A percentile compares a stretch with the other conserved stretches of the same genome.
Evolutionary conservation across 331 rosid species (phyloP).

Genomic region (Acacia pycnantha): DNA sequence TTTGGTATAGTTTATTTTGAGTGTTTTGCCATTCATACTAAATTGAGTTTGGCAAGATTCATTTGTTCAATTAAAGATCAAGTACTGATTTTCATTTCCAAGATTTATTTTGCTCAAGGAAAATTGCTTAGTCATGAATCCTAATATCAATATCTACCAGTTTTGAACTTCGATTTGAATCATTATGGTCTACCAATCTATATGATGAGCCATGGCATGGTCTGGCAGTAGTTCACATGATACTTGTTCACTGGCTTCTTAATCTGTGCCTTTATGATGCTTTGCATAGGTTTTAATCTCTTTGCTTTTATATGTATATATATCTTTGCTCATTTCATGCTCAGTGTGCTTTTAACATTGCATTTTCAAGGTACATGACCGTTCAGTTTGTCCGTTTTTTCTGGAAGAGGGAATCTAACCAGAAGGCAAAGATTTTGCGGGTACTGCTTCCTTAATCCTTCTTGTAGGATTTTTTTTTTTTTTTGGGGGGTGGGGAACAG

Average conservation of each 20-base stretch:
- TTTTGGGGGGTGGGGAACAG: background rate
- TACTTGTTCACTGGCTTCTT: background rate
- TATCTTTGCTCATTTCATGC: constrained; percentile 17
- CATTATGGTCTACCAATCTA: background rate
- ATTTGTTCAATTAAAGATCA: constrained; percentile 1
- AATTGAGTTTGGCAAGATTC: constrained; percentile 3
- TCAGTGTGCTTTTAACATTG: constrained; percentile 23
- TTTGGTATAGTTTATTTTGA: background rate
- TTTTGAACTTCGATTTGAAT: background rate
- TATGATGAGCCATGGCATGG: background rate
- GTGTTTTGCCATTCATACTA: background rate
- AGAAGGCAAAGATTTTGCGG: constrained; percentile 97
- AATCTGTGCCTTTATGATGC: background rate
- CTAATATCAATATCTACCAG: background rate
- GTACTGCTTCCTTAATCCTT: constrained; percentile 40
- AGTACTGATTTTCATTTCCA: background rate
- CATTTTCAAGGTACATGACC: constrained; percentile 75
- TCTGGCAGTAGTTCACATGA: constrained; percentile 14
- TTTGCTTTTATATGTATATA: background rate
- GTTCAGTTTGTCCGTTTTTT: constrained; percentile 97
- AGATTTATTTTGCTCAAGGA: background rate
- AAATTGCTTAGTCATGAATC: background rate
- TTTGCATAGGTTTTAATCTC: constrained; percentile 10
- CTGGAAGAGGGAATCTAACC: constrained; percentile 99
- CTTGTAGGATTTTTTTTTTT: background rate